These are phyloP conservation scores for Phytophthora foliorum DNA, from an alignment of 352 stramenopile genomes.

Conservation along the genomic window DNA sequence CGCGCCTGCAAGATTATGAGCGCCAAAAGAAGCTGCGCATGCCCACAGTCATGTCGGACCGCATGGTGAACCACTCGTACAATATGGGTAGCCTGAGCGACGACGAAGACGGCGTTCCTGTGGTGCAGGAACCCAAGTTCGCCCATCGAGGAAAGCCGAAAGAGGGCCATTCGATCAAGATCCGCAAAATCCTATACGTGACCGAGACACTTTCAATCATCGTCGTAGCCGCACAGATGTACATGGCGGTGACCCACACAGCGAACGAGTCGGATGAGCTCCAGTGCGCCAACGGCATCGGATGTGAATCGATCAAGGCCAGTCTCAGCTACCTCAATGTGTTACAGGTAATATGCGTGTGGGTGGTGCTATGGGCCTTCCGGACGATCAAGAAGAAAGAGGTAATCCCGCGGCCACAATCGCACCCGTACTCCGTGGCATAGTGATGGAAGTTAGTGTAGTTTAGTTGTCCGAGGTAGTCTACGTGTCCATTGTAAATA, in stretches of 20 bases:
- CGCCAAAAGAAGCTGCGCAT: constrained; percentile 33
- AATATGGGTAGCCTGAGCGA: constrained; percentile 41
- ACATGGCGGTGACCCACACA: constrained; percentile 47
- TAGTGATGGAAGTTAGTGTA: constrained; percentile 20
- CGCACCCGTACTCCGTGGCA: constrained; percentile 17
- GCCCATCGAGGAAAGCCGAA: constrained; percentile 23
- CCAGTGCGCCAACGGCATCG: constrained; percentile 64
- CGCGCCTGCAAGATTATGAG: constrained; percentile 41
- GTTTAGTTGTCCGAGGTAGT: constrained; percentile 7
- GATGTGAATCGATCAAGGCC: constrained; percentile 52
- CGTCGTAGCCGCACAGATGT: constrained; percentile 52
- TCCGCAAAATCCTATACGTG: constrained; percentile 47
- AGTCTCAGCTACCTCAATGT: constrained; percentile 49
- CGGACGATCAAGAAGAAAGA: constrained; percentile 54
- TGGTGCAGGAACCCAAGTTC: constrained; percentile 35
- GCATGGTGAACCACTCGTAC: constrained; percentile 43
- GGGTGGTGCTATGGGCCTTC: constrained; percentile 52
- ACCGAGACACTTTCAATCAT: constrained; percentile 38
- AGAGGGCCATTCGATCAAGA: constrained; percentile 39
- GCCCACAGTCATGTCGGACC: constrained; percentile 33
- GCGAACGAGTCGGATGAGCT: constrained; percentile 49
- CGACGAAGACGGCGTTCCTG: constrained; percentile 39
- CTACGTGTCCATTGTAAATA: constrained; percentile 9
- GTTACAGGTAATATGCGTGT: constrained; percentile 49
- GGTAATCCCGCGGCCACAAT: constrained; percentile 37